phyloP scores from a whole-genome alignment of 2,329 filamentous ascomycete species.

The Ceratocystis colombiana region DNA sequence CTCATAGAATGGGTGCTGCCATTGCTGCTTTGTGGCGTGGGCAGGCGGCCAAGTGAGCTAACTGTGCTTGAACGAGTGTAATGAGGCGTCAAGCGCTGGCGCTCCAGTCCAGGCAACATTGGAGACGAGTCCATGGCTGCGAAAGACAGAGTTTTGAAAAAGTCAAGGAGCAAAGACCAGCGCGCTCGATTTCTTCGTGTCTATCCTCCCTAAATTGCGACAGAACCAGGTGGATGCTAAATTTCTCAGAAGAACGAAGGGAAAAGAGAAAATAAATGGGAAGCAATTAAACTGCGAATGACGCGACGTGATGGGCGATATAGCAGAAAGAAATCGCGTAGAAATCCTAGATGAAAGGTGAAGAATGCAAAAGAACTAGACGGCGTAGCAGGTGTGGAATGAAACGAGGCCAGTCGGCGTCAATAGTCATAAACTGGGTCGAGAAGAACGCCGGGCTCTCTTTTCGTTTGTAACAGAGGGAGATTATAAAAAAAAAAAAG shows the following conservation, averaged over 20 bases:
- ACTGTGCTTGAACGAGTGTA: slow-evolving; percentile 28
- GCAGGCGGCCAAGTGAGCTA: slow-evolving; percentile 22
- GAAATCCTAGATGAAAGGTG: not conserved
- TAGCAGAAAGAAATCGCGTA: slow-evolving; percentile 11
- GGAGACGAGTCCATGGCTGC: slow-evolving; percentile 29
- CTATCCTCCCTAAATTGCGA: not conserved
- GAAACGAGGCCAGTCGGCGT: slow-evolving; percentile 7
- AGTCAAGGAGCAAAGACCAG: slow-evolving; percentile 5
- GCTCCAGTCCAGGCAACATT: slow-evolving; percentile 40
- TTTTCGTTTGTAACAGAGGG: not conserved
- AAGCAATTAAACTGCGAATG: not conserved
- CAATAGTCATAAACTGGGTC: not conserved
- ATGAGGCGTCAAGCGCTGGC: slow-evolving; percentile 37
- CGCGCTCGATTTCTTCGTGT: slow-evolving; percentile 5
- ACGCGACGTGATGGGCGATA: slow-evolving; percentile 6
- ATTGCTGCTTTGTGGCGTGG: slow-evolving; percentile 37
- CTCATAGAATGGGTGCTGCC: slow-evolving; percentile 36
- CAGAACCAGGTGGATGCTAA: slow-evolving; percentile 3
- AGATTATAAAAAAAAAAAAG: not conserved
- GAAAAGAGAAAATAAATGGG: not conserved
- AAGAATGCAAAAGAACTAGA: slow-evolving; percentile 18
- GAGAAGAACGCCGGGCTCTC: slow-evolving; percentile 9
- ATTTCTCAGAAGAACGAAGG: not conserved
- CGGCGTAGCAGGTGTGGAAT: slow-evolving; percentile 5
- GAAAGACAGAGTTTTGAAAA: not conserved